phyloP scores from a whole-genome alignment of 208 protist genomes.

The Borovskyia barvae region DNA sequence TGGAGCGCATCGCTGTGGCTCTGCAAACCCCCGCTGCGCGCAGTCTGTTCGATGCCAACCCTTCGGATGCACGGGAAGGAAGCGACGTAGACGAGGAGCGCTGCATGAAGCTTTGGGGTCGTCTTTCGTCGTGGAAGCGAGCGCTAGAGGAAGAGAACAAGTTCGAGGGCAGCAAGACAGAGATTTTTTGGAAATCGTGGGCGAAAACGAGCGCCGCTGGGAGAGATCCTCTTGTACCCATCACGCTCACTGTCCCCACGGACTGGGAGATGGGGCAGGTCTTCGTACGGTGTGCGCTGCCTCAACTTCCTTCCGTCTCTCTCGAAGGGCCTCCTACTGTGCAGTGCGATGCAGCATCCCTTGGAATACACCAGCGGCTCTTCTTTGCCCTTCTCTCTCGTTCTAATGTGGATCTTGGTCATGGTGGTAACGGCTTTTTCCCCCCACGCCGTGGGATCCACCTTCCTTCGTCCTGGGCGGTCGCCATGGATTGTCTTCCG shows the following conservation, averaged over 20 bases:
- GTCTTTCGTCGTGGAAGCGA: constrained; percentile 7
- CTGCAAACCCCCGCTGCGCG: constrained; percentile 10
- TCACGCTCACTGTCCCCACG: neutral
- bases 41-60: constrained; percentile 5
- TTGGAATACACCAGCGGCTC: neutral
- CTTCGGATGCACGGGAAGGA: neutral
- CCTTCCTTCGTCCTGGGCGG: no score
- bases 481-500: no score
- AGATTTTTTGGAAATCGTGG: constrained; percentile 8
- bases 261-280: constrained; percentile 18
- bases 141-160: constrained; percentile 5
- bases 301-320: neutral
- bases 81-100: neutral
- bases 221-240: constrained; percentile 6
- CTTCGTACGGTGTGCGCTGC: constrained; percentile 4
- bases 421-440: no score
- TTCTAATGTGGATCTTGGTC: no score
- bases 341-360: neutral
- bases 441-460: no score
- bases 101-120: neutral
- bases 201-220: neutral
- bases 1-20: constrained; percentile 15
- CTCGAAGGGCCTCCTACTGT: no score
- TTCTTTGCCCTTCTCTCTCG: no score
- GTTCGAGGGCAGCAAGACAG: constrained; percentile 19